Evolutionary conservation across 2,329 filamentous ascomycete genomes (phyloP).

Genomic region (Hymenoscyphus occultus): DNA sequence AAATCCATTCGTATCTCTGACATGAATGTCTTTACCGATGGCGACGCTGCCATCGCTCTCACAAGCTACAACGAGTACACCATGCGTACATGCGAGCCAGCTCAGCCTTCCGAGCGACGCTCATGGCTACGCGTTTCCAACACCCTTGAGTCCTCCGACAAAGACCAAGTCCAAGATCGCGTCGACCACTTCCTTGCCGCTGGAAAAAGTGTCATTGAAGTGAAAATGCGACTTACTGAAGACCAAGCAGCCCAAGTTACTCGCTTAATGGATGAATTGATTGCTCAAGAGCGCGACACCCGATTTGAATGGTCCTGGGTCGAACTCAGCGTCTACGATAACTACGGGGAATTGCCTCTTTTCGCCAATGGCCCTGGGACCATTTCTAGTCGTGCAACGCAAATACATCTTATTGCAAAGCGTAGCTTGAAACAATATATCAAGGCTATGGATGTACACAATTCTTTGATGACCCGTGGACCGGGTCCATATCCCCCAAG

Average conservation of each 20-base stretch:
- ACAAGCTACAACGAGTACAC: constrained; percentile 28
- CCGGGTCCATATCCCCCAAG: not conserved
- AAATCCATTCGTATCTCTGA: constrained; percentile 16
- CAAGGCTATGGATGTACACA: constrained; percentile 18
- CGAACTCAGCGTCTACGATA: constrained; percentile 22
- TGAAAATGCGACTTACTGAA: constrained; percentile 23
- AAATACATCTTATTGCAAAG: constrained; percentile 26
- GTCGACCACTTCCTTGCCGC: constrained; percentile 13
- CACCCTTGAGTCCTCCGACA: constrained; percentile 18
- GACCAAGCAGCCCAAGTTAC: constrained; percentile 26
- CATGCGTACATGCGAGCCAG: constrained; percentile 17
- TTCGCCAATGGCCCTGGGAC: not conserved
- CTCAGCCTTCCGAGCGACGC: not conserved
- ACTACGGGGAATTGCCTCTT: constrained; percentile 12
- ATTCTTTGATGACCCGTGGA: constrained; percentile 13
- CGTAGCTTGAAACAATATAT: constrained; percentile 16
- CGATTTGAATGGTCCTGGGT: constrained; percentile 30
- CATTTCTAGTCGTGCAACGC: constrained; percentile 10
- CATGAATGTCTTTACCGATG: constrained; percentile 14
- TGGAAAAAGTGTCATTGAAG: constrained; percentile 20
- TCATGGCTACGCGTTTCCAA: constrained; percentile 21
- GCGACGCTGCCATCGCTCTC: constrained; percentile 18
- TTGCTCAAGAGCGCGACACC: constrained; percentile 18
- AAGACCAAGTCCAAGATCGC: constrained; percentile 11
- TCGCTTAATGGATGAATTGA: constrained; percentile 26